These are phyloP conservation scores for Alternaria hordeiaustralica DNA, from an alignment of 2,329 filamentous ascomycete genomes.

Conservation along the genomic window DNA sequence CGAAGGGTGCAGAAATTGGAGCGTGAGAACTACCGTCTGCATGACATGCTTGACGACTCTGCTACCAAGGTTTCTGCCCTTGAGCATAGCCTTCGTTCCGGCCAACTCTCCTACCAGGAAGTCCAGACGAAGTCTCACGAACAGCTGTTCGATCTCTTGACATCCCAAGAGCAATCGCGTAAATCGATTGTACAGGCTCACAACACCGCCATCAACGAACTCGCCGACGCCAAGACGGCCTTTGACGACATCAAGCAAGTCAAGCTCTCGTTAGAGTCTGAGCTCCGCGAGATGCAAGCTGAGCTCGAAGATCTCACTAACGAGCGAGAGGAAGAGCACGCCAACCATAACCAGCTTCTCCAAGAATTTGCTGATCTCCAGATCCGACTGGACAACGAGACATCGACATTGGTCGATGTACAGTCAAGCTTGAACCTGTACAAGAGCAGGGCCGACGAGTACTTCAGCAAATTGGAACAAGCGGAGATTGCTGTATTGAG, in stretches of 20 bases:
- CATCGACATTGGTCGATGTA: slow-evolving; percentile 83
- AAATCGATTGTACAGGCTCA: slow-evolving; percentile 82
- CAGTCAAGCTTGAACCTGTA: slow-evolving; percentile 85
- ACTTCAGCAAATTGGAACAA: slow-evolving; percentile 96
- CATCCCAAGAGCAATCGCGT: slow-evolving; percentile 89
- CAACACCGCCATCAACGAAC: slow-evolving; percentile 82
- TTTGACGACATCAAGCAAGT: slow-evolving; percentile 87
- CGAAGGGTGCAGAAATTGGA: slow-evolving; percentile 89
- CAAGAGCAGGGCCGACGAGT: slow-evolving; percentile 91
- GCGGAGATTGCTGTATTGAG: slow-evolving; percentile 96
- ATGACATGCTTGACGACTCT: slow-evolving; percentile 94
- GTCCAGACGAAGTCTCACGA: slow-evolving; percentile 93
- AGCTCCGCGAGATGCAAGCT: slow-evolving; percentile 81
- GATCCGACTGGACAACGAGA: slow-evolving; percentile 88
- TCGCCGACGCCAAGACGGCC: slow-evolving; percentile 83
- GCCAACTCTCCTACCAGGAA: slow-evolving; percentile 87
- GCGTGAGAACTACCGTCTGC: slow-evolving; percentile 86
- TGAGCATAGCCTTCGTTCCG: slow-evolving; percentile 84
- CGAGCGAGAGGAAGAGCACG: slow-evolving; percentile 83
- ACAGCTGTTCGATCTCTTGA: slow-evolving; percentile 90
- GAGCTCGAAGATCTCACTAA: slow-evolving; percentile 82
- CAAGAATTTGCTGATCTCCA: slow-evolving; percentile 94
- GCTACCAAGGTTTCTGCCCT: slow-evolving; percentile 88
- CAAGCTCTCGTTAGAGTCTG: slow-evolving; percentile 80
- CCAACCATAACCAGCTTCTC: slow-evolving; percentile 85